Evolutionary conservation across 768 basidiomycete species (phyloP).

Genomic region (Leccinellum rugosiceps): DNA sequence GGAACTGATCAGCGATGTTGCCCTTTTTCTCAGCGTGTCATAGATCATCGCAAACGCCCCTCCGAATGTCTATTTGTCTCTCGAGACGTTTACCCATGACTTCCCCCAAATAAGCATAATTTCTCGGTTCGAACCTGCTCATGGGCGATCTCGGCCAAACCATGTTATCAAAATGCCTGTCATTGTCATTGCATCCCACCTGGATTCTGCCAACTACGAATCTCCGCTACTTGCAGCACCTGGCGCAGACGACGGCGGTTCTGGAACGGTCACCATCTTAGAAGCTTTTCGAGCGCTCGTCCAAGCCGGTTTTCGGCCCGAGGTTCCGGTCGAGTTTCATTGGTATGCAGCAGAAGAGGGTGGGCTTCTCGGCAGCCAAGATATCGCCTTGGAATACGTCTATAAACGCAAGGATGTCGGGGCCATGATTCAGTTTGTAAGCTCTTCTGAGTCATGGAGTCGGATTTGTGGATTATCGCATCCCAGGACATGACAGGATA

Average conservation of each 20-base stretch:
- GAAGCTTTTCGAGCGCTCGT: constrained; percentile 76
- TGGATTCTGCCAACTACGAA: constrained; percentile 40
- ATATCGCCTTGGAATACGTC: constrained; percentile 49
- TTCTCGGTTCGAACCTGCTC: constrained; percentile 21
- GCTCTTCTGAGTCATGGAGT: constrained; percentile 7
- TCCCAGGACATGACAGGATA: constrained; percentile 38
- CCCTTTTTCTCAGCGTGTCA: background rate
- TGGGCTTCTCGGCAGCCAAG: constrained; percentile 34
- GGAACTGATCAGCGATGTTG: background rate
- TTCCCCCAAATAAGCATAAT: constrained; percentile 22
- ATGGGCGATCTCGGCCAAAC: constrained; percentile 2
- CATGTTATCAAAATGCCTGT: constrained; percentile 20
- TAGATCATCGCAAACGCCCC: constrained; percentile 15
- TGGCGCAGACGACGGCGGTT: constrained; percentile 49
- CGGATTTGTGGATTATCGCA: background rate
- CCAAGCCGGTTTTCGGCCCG: constrained; percentile 63
- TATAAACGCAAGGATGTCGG: constrained; percentile 41
- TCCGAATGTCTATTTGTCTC: constrained; percentile 10
- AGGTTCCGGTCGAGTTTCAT: constrained; percentile 69
- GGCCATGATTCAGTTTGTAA: constrained; percentile 49
- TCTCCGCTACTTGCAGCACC: constrained; percentile 41
- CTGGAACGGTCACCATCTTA: constrained; percentile 72
- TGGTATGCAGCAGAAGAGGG: constrained; percentile 78
- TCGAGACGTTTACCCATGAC: constrained; percentile 18
- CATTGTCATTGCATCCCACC: constrained; percentile 41